Evolutionary conservation across 2,329 filamentous ascomycete genomes (phyloP).

Genomic region (Didymellaceae sp.): DNA sequence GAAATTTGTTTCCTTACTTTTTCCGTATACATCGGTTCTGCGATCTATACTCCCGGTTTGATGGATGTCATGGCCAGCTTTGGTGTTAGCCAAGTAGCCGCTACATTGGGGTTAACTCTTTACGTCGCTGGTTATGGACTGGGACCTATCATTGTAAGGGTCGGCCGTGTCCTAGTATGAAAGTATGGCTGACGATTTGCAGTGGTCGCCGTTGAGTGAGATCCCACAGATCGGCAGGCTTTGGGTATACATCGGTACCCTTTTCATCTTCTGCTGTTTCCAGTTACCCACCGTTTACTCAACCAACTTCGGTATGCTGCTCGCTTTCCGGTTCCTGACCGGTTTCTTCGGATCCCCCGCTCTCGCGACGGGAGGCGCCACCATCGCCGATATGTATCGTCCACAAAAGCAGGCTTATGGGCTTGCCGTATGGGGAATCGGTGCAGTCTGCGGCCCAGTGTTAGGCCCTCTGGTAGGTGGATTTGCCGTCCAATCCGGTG

Average conservation of each 20-base stretch:
- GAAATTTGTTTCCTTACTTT: conserved; percentile 58
- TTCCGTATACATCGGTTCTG: conserved; percentile 60
- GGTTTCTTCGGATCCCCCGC: conserved; percentile 57
- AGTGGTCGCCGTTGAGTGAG: conserved; percentile 56
- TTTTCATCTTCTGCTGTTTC: conserved; percentile 55
- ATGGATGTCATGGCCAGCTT: conserved; percentile 60
- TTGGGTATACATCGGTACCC: conserved; percentile 37
- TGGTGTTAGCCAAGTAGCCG: conserved; percentile 57
- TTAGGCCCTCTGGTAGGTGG: conserved; percentile 54
- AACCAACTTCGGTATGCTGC: conserved; percentile 58
- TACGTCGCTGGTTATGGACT: conserved; percentile 42
- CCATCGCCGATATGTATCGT: conserved; percentile 54
- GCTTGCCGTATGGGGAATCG: conserved; percentile 51
- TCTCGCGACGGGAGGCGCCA: conserved; percentile 56
- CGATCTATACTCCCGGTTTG: conserved; percentile 56
- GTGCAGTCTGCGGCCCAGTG: conserved; percentile 50
- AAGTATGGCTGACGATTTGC: too few species aligned
- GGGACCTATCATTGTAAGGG: conserved; percentile 12
- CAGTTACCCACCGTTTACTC: conserved; percentile 55
- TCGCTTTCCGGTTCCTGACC: conserved; percentile 59
- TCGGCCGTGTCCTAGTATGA: too few species aligned
- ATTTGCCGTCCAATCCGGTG: conserved; percentile 45
- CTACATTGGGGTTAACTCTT: conserved; percentile 53
- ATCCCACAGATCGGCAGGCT: conserved; percentile 56
- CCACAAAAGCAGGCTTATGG: conserved; percentile 50